Percentiles rank a stretch among this genome's conserved stretches.
phyloP scores from a whole-genome alignment of 805 yeast species.

The Candida coleopterorum region DNA sequence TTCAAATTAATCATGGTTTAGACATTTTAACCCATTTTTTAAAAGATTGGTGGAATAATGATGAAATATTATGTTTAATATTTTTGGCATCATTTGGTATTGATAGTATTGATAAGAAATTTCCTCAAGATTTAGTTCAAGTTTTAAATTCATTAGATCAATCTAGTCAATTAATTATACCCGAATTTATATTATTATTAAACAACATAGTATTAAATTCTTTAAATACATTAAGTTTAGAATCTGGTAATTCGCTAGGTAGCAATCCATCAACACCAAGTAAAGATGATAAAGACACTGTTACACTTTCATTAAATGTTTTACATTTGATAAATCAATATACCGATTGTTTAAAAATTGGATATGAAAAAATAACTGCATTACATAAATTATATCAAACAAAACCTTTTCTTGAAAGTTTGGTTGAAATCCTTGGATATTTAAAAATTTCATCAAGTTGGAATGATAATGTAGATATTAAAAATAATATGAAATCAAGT shows the following conservation, averaged over 20 bases:
- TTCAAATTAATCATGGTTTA: conserved; percentile 45
- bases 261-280: conserved; percentile 33
- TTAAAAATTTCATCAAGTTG: conserved; percentile 23
- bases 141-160: conserved; percentile 5
- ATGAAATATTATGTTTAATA: conserved; percentile 37
- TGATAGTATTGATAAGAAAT: conserved; percentile 25
- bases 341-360: conserved; percentile 24
- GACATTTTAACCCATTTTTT: conserved; percentile 43
- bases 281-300: conserved; percentile 11
- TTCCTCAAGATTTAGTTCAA: conserved; percentile 9
- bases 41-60: conserved; percentile 45
- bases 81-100: conserved; percentile 46
- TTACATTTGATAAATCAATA: conserved; percentile 33
- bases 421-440: conserved; percentile 34
- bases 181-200: conserved; percentile 41
- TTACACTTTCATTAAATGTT: conserved; percentile 25
- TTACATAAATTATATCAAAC: conserved; percentile 22
- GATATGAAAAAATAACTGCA: conserved; percentile 19
- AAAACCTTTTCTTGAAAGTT: conserved; percentile 35
- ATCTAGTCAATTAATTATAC: conserved; percentile 27
- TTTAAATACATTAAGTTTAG: conserved; percentile 23
- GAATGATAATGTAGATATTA: conserved; percentile 15
- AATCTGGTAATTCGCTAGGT: conserved; percentile 27
- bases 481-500: conserved; percentile 13
- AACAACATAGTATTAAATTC: conserved; percentile 31